Percentiles rank a stretch among this genome's conserved stretches.
Conservation (phyloP, 176 grass and related monocot genomes). For the Phyllostachys edulis region DNA sequence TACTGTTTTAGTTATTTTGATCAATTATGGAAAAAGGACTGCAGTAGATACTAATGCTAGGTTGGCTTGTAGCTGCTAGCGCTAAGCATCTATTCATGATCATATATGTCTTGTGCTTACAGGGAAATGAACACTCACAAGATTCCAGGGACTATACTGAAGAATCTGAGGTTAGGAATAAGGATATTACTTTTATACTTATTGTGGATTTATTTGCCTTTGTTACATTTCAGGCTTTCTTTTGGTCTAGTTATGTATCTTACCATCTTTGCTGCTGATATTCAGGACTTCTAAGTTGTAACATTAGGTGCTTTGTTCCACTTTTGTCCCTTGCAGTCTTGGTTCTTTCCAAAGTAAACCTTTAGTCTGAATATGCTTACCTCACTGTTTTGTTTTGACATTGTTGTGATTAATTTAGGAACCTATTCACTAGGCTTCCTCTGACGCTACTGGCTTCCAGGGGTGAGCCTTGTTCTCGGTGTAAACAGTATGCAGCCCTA, state of each 20-base stretch:
- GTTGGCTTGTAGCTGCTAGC: not conserved
- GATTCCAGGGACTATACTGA: conserved; percentile 37
- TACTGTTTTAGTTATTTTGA: not conserved
- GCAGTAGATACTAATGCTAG: not conserved
- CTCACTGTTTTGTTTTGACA: not conserved
- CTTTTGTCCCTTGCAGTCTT: not conserved
- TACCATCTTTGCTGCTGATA: not conserved
- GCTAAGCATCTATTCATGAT: conserved; percentile 19
- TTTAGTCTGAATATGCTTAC: not conserved
- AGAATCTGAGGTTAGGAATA: conserved; percentile 54
- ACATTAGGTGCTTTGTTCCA: not conserved
- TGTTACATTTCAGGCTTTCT: not conserved
- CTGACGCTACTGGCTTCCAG: not conserved
- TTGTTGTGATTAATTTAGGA: not conserved
- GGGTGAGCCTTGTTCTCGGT: not conserved
- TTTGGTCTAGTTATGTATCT: conserved; percentile 9
- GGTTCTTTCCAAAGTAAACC: not conserved
- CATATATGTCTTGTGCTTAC: conserved; percentile 15
- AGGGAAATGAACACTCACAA: conserved; percentile 41
- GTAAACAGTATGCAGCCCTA: not conserved
- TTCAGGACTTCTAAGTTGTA: not conserved
- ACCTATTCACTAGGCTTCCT: not conserved
- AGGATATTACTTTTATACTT: conserved; percentile 3
- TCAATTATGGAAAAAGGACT: not conserved
- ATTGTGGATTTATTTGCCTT: not conserved